Base-by-base conservation (phyloP, 2,329 filamentous ascomycete genomes). In the Aspergillus fumigatus region DNA sequence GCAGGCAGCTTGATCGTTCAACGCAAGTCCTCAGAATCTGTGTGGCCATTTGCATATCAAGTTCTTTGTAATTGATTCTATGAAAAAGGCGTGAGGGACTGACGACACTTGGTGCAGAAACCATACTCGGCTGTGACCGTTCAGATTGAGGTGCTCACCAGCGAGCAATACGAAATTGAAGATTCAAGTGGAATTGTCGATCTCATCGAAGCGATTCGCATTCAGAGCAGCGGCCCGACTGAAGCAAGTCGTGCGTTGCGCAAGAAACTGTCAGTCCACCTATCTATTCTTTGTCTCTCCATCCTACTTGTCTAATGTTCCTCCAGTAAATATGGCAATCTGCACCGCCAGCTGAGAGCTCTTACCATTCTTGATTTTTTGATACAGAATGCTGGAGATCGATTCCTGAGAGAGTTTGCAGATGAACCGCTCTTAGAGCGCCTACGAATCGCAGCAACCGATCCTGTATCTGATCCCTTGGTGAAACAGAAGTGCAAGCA, bases 111-210 rank as follows among this genome's bases (percentile, higher is more conserved):
- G 55, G 43, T 4, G 43, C 21, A 92, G 78, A 94, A 94, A 74
- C 92, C 93, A 3, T 97, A 92, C 74, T 91, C 94, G 70, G 92
- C 94, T 45, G 88, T 99, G 61, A 96, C 93, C 38, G 93, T 96
- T 54, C 90, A 90, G 62, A 85, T 99, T 67, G 94, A 97, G 75
- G 88, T 88, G 58, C 83, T 97, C 65, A 97, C 93, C 1, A 88
- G 90, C 68, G 93, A 97, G 75, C 81, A 88, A 60, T 95, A 90
- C 74, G 88, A 95, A 59, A 90, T 95, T 70, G 91, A 97, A 71
- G 92, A 97, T 72, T 80, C 95, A 40, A 88, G 90, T 66, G 94
- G 93, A 25, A 91, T 99, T 62, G 90, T 93, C 43, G 92, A 97
- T 67, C 85, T 99, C 25, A 90, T 97, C 61, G 94, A 99, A 74